phyloP scores from a whole-genome alignment of 208 protist species.

The Novymonas esmeraldas region DNA sequence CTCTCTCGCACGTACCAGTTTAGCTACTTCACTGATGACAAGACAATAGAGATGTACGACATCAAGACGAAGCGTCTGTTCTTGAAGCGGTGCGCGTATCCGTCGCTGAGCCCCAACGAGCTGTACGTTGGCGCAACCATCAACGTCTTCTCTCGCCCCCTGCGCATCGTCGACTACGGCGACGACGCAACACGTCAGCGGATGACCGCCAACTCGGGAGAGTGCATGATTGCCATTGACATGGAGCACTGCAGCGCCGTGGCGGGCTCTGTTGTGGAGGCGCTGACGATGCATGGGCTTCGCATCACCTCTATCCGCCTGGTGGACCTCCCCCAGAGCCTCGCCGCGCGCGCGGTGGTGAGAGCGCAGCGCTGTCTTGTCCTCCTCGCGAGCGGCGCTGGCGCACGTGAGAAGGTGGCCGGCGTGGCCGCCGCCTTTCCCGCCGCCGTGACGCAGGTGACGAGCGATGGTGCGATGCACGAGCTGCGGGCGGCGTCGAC shows the following conservation, averaged over 20 bases:
- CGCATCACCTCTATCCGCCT: constrained; percentile 76
- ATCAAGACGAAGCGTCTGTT: constrained; percentile 92
- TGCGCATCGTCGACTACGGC: constrained; percentile 92
- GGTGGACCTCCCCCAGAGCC: constrained; percentile 57
- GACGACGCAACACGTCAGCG: constrained; percentile 86
- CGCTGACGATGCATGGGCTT: constrained; percentile 54
- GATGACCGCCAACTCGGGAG: constrained; percentile 57
- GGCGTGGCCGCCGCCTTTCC: constrained; percentile 35
- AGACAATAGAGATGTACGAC: constrained; percentile 96
- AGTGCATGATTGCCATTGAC: constrained; percentile 72
- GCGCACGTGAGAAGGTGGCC: constrained; percentile 56
- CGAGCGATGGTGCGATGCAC: constrained; percentile 38
- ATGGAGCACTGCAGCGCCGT: constrained; percentile 28
- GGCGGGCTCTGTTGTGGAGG: constrained; percentile 58
- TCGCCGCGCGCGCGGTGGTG: constrained; percentile 37
- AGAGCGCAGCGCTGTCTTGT: constrained; percentile 51
- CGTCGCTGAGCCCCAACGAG: constrained; percentile 75
- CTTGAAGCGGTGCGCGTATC: constrained; percentile 92
- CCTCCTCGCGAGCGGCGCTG: constrained; percentile 59
- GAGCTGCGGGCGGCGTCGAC: constrained; percentile 39
- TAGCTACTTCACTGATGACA: constrained; percentile 88
- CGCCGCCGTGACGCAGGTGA: constrained; percentile 43
- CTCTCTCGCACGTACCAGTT: constrained; percentile 90
- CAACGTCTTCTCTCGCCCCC: constrained; percentile 92
- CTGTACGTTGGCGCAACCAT: constrained; percentile 93